Base-by-base conservation (phyloP, 83 land plant species). In the Diphasiastrum complanatum region DNA sequence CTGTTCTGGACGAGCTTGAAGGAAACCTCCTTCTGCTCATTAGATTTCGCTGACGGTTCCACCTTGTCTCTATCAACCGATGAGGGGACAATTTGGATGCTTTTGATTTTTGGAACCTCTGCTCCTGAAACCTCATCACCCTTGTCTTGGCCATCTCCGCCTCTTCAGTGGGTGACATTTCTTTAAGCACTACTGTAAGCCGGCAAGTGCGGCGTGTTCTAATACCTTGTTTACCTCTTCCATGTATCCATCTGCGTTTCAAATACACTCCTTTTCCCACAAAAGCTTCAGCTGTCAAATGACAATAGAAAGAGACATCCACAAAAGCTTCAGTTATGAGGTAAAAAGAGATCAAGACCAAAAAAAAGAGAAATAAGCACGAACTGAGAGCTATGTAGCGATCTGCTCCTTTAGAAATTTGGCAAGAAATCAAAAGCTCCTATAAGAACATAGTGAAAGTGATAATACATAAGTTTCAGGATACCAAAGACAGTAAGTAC, bases 121-220 rank as follows among this genome's bases (percentile, higher is more conserved):
- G 72, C 78, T 85, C 84, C 26, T 34, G 58, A 71, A 73, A 85
- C 8, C 71, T 81, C 70, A 48, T 61, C 27, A 83, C 83, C 49
- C 74, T 71, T 11, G 81, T 66, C 54, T 64, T 75, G 19, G 96
- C 99, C 47, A 89, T 65, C 47, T 86, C 71, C 19, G 87, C 86
- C 71, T 95, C 99, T 67, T 84, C 86, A 62, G 86, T 78, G 10
- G 86, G 70, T 1, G 87, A 81, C 40, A 78, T 69, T 61, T 95
- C 99, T 65, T 90, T 80, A 36, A 95, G 77, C 10, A 84, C 74
- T 8, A 95, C 93, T 31, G 99, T 95, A 23, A 95, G 73, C 45
- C 99, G 70, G 57, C 93, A 89, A 51, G 78, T 72, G 10, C 91
- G 82, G 23, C 77, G 84, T 34, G 50, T 69, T 76, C 46, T 82